Evolutionary conservation across 257 asterid species (phyloP).

Genomic region (Anisodus tanguticus): DNA sequence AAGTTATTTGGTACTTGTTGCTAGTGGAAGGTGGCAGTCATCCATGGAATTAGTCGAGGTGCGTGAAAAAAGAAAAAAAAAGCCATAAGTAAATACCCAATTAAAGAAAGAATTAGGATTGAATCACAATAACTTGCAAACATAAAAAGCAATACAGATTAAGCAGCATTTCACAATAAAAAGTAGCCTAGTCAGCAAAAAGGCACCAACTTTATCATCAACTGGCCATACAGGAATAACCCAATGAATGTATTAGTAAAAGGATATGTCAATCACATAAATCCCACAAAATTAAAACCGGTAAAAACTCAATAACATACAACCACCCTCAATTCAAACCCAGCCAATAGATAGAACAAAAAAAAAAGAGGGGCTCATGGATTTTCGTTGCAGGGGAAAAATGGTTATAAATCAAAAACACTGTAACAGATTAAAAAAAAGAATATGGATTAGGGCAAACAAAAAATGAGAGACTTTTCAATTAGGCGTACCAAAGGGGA

Average conservation of each 20-base stretch:
- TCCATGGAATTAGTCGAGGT: too few relatives aligned
- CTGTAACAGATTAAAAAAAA: not conserved
- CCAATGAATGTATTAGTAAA: not conserved
- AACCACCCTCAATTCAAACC: not conserved
- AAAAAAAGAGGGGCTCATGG: not conserved
- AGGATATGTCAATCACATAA: not conserved
- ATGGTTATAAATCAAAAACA: not conserved
- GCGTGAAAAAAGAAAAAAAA: not conserved
- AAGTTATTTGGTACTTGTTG: too few relatives aligned
- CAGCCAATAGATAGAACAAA: not conserved
- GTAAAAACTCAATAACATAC: slow-evolving; percentile 3
- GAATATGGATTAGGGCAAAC: slow-evolving; percentile 11
- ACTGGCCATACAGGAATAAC: too few relatives aligned
- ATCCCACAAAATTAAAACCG: not conserved
- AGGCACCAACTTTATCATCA: slow-evolving; percentile 4
- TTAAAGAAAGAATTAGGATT: not conserved
- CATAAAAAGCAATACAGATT: not conserved
- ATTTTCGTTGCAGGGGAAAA: not conserved
- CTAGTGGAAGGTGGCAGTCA: too few relatives aligned
- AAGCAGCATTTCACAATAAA: slow-evolving; percentile 6
- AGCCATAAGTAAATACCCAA: too few relatives aligned
- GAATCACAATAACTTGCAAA: not conserved
- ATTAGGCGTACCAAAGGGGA: not conserved
- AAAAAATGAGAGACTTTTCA: not conserved
- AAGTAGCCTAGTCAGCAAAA: not conserved